Base-by-base conservation (phyloP, 306 rosid species). In the Lathyrus aphaca region DNA sequence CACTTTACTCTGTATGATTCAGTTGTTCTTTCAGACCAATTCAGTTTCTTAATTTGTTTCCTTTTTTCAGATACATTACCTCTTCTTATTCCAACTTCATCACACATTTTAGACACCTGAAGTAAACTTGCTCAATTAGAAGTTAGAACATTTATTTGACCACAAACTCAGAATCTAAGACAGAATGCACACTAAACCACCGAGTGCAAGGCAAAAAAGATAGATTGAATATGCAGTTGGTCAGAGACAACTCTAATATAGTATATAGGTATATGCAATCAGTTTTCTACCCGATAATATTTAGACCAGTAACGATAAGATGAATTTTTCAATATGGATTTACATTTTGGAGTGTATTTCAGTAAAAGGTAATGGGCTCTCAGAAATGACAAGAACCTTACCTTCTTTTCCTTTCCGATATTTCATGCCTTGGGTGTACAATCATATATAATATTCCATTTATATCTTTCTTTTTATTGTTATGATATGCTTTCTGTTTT, bases 401-500 rank as follows among this genome's bases (percentile, higher is more conserved):
- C 17, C 68, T 51, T 56, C 43, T 74, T 61, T 62, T 62, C 35
- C 32, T 12, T 18, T 62, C 10, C 14, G 17, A 18, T 50, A 62
- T 39, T 62, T 62, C 61, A 15, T 44, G 21, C 49, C 64, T 69
- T 53, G 35, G 12, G 69, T 8, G 7, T 4, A 63, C 29, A 35
- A 15, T 42, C 39, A 65, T 40, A 18, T 68, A 68, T 39, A 39
- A 5, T 59, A 59, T 9, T 38, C 49, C 27, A 64, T 46, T 44
- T 64, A 32, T 49, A 9, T 42, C 54, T 57, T 37, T 69, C n/a
- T 10, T 66, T 16, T 64, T 69, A 60, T 19, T 35, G 37, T 65
- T 44, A 21, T 43, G 19, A 43, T 55, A 66, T 59, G 63, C 45
- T 68, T 82, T 77, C 57, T 30, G 56, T 80, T 69, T 25, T 56